phyloP scores from a whole-genome alignment of 306 rosid genomes.

The Trifolium repens region DNA sequence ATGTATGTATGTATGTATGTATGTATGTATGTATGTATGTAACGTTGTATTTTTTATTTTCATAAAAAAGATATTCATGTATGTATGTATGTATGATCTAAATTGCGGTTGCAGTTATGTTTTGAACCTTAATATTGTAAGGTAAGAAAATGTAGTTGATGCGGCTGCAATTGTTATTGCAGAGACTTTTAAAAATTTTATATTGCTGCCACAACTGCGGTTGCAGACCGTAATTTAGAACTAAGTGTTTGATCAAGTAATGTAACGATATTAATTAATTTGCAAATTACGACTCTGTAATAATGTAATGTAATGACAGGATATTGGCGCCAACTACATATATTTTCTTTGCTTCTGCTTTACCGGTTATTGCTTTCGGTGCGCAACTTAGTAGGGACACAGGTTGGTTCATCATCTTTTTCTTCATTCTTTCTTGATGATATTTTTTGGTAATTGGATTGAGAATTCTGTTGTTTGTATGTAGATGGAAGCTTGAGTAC shows the following conservation, averaged over 20 bases:
- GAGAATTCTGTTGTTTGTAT: constrained; percentile 19
- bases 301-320: constrained; percentile 41
- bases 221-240: background rate
- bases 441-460: constrained; percentile 16
- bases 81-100: background rate
- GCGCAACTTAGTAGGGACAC: constrained; percentile 73
- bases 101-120: background rate
- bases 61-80: background rate
- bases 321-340: constrained; percentile 79
- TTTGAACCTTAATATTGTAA: background rate
- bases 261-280: background rate
- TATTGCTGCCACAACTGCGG: background rate
- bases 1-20: background rate
- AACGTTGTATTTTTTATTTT: too few relatives aligned
- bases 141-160: background rate
- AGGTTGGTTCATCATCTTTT: constrained; percentile 39
- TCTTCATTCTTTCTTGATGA: background rate
- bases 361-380: constrained; percentile 84
- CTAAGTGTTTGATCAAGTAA: background rate
- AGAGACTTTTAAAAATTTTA: background rate
- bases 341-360: constrained; percentile 84
- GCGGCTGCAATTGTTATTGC: background rate
- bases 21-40: too few relatives aligned
- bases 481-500: constrained; percentile 87
- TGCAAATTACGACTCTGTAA: background rate